Conservation (phyloP, 2,329 filamentous ascomycete species). For the Phyllosticta paracitricarpa region DNA sequence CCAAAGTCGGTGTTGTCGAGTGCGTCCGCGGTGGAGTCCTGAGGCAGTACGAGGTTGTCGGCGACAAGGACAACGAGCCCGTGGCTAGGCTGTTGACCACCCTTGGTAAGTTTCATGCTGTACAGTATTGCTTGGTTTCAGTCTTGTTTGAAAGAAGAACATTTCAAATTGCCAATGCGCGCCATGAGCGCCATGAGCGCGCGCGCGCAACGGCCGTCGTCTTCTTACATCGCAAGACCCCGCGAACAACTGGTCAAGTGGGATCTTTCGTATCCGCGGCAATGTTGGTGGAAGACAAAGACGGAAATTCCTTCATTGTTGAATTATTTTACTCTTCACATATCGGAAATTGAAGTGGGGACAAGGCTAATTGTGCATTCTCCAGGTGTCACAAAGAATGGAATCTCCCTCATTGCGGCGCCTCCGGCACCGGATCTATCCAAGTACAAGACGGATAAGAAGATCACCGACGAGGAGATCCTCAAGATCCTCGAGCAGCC, state of each 20-base stretch:
- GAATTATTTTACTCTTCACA: neutral
- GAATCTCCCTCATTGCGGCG: constrained; percentile 73
- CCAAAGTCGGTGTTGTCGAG: constrained; percentile 92
- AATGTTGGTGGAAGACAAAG: neutral
- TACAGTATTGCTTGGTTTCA: neutral
- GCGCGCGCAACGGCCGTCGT: neutral
- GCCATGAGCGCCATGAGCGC: neutral
- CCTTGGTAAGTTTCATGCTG: constrained; percentile 57
- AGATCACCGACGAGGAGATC: constrained; percentile 92
- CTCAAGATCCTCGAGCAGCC: constrained; percentile 90
- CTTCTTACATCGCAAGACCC: neutral
- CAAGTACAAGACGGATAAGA: constrained; percentile 91
- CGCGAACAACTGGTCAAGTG: neutral
- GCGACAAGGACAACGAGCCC: constrained; percentile 78
- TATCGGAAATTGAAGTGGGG: neutral
- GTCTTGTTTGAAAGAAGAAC: neutral
- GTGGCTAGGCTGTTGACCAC: constrained; percentile 86
- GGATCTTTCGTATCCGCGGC: neutral
- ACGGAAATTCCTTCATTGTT: neutral
- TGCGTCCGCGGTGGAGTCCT: constrained; percentile 89
- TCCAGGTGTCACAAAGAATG: constrained; percentile 93
- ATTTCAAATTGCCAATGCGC: neutral
- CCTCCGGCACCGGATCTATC: constrained; percentile 66
- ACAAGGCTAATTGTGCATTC: neutral
- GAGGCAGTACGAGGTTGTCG: constrained; percentile 91